Evolutionary conservation across 176 grass and related monocot species (phyloP).

Genomic region (Pharus latifolius): DNA sequence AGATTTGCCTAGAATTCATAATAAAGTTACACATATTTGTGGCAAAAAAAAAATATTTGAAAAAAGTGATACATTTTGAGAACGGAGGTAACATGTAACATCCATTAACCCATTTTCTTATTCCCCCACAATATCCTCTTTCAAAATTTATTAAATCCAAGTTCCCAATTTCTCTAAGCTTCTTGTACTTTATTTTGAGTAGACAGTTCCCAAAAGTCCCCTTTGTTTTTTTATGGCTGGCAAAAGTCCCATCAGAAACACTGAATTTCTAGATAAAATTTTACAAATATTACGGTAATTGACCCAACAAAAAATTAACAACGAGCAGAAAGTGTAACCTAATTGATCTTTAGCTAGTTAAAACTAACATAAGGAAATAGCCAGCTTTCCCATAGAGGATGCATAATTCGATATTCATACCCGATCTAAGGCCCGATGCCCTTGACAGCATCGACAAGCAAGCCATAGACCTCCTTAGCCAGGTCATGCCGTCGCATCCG

Average conservation of each 20-base stretch:
- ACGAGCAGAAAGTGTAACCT: background rate
- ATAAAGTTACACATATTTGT: too few species aligned
- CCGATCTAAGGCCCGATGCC: conserved; percentile 27
- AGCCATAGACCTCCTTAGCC: conserved; percentile 53
- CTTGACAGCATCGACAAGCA: conserved; percentile 46
- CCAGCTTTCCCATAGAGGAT: background rate
- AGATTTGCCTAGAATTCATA: too few species aligned
- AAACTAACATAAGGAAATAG: background rate
- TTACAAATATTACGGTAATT: conserved; percentile 2
- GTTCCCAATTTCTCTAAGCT: too few species aligned
- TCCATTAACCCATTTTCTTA: too few species aligned
- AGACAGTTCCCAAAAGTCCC: background rate
- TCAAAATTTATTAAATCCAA: too few species aligned
- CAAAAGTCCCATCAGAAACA: background rate
- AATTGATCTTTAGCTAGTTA: background rate
- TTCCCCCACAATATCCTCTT: too few species aligned
- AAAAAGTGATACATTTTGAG: too few species aligned
- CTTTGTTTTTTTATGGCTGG: background rate
- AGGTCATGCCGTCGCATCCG: conserved; percentile 52
- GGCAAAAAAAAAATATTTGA: too few species aligned
- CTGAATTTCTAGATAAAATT: background rate
- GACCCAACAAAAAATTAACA: background rate
- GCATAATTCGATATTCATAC: conserved; percentile 1
- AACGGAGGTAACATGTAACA: too few species aligned
- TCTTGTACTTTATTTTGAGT: background rate